Conservation (phyloP, 148 eudicot genomes). For the Chenopodium album region DNA sequence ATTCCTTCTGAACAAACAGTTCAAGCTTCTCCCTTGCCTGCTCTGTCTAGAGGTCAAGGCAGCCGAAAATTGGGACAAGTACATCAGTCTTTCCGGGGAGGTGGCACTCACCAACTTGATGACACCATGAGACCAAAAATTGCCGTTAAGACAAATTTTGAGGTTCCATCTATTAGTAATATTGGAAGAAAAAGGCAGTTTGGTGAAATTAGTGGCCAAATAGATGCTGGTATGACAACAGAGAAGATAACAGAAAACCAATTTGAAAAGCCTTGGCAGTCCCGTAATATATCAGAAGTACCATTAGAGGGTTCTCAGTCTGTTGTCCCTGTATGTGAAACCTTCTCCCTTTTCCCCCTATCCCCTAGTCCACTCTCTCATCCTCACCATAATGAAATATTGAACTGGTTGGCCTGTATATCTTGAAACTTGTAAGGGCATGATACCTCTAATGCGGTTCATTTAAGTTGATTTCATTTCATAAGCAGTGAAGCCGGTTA, state of each 20-base stretch:
- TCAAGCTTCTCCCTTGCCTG: background rate
- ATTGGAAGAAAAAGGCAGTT: slow-evolving; percentile 19
- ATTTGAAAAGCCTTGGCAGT: slow-evolving; percentile 6
- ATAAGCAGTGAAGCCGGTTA: background rate
- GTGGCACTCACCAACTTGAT: background rate
- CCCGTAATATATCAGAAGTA: slow-evolving; percentile 29
- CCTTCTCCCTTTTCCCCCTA: background rate
- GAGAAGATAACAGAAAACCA: background rate
- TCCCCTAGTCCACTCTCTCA: background rate
- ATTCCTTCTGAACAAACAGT: background rate
- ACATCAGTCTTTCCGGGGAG: background rate
- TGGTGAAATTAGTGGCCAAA: background rate
- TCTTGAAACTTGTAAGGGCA: background rate
- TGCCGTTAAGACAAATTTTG: slow-evolving; percentile 1
- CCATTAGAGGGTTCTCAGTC: slow-evolving; percentile 21
- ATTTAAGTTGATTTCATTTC: background rate
- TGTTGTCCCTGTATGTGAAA: slow-evolving; percentile 25
- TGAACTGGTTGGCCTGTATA: background rate
- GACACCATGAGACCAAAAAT: background rate
- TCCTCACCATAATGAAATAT: background rate
- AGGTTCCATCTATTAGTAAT: background rate
- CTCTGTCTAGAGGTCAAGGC: background rate
- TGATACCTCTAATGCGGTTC: background rate
- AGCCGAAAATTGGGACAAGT: background rate
- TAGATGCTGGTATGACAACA: background rate